phyloP scores from a whole-genome alignment of 495 filamentous ascomycete species.

The Podospora bellae-mahoneyi region DNA sequence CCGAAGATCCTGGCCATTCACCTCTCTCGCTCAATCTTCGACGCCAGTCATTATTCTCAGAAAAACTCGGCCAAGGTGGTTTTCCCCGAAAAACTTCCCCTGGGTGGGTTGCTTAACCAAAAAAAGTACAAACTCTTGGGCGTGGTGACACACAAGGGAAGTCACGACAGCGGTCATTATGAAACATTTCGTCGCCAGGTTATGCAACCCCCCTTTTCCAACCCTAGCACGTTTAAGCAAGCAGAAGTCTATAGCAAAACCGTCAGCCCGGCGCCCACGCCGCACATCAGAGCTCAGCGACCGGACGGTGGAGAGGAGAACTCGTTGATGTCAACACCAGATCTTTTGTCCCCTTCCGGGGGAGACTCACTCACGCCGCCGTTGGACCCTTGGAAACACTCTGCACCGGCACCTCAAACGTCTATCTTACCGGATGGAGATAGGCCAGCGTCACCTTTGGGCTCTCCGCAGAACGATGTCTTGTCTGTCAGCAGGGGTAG shows the following conservation, averaged over 20 bases:
- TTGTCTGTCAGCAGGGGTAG: slow-evolving; percentile 16
- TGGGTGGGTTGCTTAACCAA: slow-evolving; percentile 75
- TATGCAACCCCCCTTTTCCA: slow-evolving; percentile 67
- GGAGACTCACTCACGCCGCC: background rate
- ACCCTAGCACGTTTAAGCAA: slow-evolving; percentile 68
- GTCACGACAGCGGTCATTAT: slow-evolving; percentile 94
- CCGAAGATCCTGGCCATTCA: slow-evolving; percentile 89
- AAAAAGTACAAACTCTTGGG: slow-evolving; percentile 81
- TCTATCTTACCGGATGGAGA: too few relatives aligned
- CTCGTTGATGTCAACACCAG: slow-evolving; percentile 26
- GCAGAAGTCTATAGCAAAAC: slow-evolving; percentile 65
- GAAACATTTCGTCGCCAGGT: slow-evolving; percentile 93
- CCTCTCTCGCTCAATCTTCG: slow-evolving; percentile 87
- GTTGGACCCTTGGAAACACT: background rate
- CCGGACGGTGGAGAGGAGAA: slow-evolving; percentile 14
- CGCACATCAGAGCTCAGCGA: slow-evolving; percentile 29
- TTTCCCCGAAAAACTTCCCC: slow-evolving; percentile 77
- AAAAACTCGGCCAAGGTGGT: slow-evolving; percentile 93
- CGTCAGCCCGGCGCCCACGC: slow-evolving; percentile 42
- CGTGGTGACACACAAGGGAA: slow-evolving; percentile 91
- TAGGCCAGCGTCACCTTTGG: background rate
- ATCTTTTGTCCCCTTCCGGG: background rate
- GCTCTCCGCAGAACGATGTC: background rate
- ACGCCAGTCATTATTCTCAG: slow-evolving; percentile 64
- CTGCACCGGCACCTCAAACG: background rate